Evolutionary conservation across 2,329 filamentous ascomycete genomes (phyloP), one percentile per base, ranked within the genome.

Genomic region (Apiospora pterosperma): DNA sequence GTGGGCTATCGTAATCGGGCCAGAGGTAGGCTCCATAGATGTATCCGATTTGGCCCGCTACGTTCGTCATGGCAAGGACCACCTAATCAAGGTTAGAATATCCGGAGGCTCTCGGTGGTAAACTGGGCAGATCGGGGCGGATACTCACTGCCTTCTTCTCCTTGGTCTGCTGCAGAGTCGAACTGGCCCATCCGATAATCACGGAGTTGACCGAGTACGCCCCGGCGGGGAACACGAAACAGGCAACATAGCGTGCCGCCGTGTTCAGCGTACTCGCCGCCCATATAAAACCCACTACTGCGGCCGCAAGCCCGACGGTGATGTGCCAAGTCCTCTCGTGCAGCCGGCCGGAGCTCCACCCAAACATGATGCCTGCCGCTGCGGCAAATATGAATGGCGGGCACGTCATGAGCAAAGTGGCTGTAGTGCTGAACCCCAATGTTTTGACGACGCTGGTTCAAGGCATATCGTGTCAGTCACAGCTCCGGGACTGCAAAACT

Each of bases 21-120:
- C 60, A 84, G 4, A 84, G 73, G 66, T 84, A 84, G 1, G 81
- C 80, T n/a, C 81, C 81, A 69, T 82, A 84, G 55, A 84, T 80
- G 68, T 82, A 83, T 2, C 78, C 79, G 16, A 81, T 79, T 68
- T 81, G 81, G 28, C 79, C 80, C 28, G 80, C 77, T 1, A 81
- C 81, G 28, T 82, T 84, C 5, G 82, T 82, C 71, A 84, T 81
- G 12, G 80, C 80, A 10, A 84, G 70, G 1, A 81, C 78, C 31
- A 79, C 68, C 66, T 69, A 25, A 3, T 23, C 3, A 23, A 14
- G 25, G 21, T 48, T 16, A 48, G 42, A 16, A n/a, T n/a, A n/a
- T n/a, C n/a, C n/a, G n/a, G n/a, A n/a, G n/a, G n/a, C n/a, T n/a
- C n/a, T n/a, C n/a, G n/a, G n/a, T n/a, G n/a, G n/a, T n/a, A n/a